These are phyloP conservation scores for Mortierella sp. DNA, from an alignment of 371 early-diverging fungal genomes.

Conservation along the genomic window DNA sequence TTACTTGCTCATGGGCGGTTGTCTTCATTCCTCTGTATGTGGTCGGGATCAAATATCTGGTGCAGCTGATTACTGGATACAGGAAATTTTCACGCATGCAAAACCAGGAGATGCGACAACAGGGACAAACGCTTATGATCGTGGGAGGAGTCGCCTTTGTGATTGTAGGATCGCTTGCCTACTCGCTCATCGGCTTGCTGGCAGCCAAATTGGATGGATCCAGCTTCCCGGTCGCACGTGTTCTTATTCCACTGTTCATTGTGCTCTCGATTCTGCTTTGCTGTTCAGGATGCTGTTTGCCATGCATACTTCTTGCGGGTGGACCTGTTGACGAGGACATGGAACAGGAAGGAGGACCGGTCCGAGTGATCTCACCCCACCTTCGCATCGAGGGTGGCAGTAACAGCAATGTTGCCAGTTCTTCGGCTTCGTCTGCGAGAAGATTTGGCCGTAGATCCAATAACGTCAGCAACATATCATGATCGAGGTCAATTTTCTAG, in stretches of 20 bases:
- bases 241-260: conserved; percentile 87
- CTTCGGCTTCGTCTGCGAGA: conserved; percentile 17
- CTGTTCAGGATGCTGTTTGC: conserved; percentile 82
- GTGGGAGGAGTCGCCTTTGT: conserved; percentile 62
- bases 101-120: conserved; percentile 58
- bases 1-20: conserved; percentile 74
- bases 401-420: conserved; percentile 4
- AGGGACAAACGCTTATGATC: conserved; percentile 65
- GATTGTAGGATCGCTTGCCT: conserved; percentile 70
- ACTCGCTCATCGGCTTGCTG: conserved; percentile 79
- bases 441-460: conserved; percentile 38
- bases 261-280: conserved; percentile 71
- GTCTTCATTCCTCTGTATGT: conserved; percentile 87
- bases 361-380: conserved; percentile 49
- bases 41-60: conserved; percentile 69
- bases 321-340: conserved; percentile 24
- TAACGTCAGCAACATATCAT: conserved; percentile 21
- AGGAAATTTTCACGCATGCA: conserved; percentile 59
- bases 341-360: conserved; percentile 34
- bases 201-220: conserved; percentile 71
- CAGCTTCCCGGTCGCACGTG: conserved; percentile 66
- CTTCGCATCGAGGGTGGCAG: conserved; percentile 50
- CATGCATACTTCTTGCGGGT: conserved; percentile 60
- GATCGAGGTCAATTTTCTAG: no score
- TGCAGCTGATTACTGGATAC: conserved; percentile 64